Percentiles rank a stretch among this genome's conserved stretches.
These are phyloP conservation scores for Pythium aphanidermatum DNA, from an alignment of 352 stramenopile genomes.

Conservation along the genomic window DNA sequence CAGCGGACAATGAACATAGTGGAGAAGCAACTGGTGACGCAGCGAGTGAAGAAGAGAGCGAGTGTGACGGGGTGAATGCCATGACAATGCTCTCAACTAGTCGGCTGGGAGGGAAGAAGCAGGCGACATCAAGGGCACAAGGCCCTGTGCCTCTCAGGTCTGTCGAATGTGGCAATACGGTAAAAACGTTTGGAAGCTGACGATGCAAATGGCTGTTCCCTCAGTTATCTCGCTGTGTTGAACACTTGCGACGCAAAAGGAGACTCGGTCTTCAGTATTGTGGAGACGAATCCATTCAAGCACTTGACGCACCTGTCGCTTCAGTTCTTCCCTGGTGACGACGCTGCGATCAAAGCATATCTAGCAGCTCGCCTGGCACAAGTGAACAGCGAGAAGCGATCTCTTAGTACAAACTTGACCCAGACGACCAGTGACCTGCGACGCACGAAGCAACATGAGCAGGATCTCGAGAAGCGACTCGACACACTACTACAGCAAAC, in stretches of 20 bases:
- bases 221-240: constrained; percentile 76
- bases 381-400: constrained; percentile 45
- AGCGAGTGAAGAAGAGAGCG: constrained; percentile 10
- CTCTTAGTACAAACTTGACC: constrained; percentile 32
- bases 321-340: constrained; percentile 79
- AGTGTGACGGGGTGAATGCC: too few relatives aligned
- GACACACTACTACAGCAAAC: constrained; percentile 44
- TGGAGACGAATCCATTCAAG: constrained; percentile 95
- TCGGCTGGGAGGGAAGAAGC: too few relatives aligned
- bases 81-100: too few relatives aligned
- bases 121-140: constrained; percentile 39
- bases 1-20: constrained; percentile 3
- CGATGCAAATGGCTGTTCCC: too few relatives aligned
- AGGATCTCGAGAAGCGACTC: constrained; percentile 42
- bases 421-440: constrained; percentile 39
- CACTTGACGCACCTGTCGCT: constrained; percentile 92
- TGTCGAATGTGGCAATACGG: background rate
- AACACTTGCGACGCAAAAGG: constrained; percentile 59
- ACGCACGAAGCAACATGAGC: constrained; percentile 33
- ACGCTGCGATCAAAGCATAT: constrained; percentile 89
- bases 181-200: too few relatives aligned
- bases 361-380: constrained; percentile 86
- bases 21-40: background rate
- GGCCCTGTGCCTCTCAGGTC: constrained; percentile 69
- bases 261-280: constrained; percentile 86